A percentile compares a stretch with the other conserved stretches of the same genome.
phyloP scores from a whole-genome alignment of 2,329 filamentous ascomycete species.

The Clonostachys sp. region DNA sequence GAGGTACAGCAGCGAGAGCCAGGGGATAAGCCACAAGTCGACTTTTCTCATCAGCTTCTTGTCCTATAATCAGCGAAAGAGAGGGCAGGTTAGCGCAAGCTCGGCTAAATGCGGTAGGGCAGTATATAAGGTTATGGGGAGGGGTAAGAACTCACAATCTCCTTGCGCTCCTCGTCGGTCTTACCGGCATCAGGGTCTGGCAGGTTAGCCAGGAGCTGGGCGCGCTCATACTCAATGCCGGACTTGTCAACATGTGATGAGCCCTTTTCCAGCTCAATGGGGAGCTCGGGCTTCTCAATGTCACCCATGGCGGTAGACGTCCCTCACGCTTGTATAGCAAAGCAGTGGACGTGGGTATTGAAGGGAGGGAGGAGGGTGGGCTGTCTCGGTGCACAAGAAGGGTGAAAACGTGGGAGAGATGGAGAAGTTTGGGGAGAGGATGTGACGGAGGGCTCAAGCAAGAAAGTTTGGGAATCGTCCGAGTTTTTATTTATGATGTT shows the following conservation, averaged over 20 bases:
- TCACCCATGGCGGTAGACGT: no score
- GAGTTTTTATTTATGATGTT: no score
- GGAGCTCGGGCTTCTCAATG: no score
- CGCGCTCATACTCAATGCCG: slow-evolving; percentile 8
- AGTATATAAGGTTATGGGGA: not conserved
- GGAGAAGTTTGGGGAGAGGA: no score
- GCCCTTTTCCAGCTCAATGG: no score
- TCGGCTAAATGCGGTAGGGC: not conserved
- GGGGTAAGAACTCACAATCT: slow-evolving; percentile 42
- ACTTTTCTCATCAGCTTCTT: slow-evolving; percentile 44
- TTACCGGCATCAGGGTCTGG: slow-evolving; percentile 53
- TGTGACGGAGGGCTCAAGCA: no score
- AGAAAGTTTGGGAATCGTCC: no score
- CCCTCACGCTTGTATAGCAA: no score
- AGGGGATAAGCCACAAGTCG: slow-evolving; percentile 51
- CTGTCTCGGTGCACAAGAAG: no score
- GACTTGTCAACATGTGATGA: not conserved
- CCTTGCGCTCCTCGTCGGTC: slow-evolving; percentile 56
- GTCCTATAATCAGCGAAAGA: not conserved
- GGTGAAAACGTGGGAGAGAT: no score
- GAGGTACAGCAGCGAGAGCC: slow-evolving; percentile 55
- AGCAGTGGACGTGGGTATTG: no score
- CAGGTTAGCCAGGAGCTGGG: not conserved
- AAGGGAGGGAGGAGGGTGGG: no score
- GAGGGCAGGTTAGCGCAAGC: not conserved